Base-by-base conservation (phyloP, 1,284 basidiomycete genomes). In the Puccinia horiana region DNA sequence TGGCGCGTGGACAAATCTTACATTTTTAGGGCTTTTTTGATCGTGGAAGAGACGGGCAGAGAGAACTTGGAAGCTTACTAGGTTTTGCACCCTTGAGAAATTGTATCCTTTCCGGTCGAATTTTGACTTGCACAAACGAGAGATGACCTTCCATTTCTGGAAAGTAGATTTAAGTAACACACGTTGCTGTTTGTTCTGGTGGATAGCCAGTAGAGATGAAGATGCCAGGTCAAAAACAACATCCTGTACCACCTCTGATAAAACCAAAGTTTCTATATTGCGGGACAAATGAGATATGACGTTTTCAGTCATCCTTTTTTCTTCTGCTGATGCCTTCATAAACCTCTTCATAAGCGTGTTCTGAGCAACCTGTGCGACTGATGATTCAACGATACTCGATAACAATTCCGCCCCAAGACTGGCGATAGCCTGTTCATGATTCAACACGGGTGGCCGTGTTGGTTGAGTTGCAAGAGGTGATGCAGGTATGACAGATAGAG, bases 91-190 rank as follows among this genome's bases (percentile, higher is more conserved):
- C 18, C 32, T 56, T 1, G 73, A 9, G 16, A 35, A 16, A 47
- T 58, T n/a, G 6, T 56, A 40, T 58, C 29, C 52, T 74, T 74
- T 74, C 52, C 29, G 42, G 52, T 23, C 20, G 26, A 56, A 35
- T 61, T 23, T 81, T 74, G 70, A 72, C 47, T 72, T 70, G 47
- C 44, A 42, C 18, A 58, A 81, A 73, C 79, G 70, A 49, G 79
- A 63, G 44, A 49, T 81, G 20, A 44, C 29, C 40, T 9, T 32
- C 79, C 79, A 81, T 32, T 81, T 81, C 35, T 32, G 44, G 74
- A 81, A 81, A 23, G 79, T 63, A 58, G 40, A 44, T 58, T 49
- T 11, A 5, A 73, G 52, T 40, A 81, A 67, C 26, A 18, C 37
- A 12, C 42, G 69, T 65, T 81, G 32, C 23, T n/a, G 56, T 61